Conservation (phyloP, 1,284 basidiomycete genomes). For the Apiotrichum veenhuisii region DNA sequence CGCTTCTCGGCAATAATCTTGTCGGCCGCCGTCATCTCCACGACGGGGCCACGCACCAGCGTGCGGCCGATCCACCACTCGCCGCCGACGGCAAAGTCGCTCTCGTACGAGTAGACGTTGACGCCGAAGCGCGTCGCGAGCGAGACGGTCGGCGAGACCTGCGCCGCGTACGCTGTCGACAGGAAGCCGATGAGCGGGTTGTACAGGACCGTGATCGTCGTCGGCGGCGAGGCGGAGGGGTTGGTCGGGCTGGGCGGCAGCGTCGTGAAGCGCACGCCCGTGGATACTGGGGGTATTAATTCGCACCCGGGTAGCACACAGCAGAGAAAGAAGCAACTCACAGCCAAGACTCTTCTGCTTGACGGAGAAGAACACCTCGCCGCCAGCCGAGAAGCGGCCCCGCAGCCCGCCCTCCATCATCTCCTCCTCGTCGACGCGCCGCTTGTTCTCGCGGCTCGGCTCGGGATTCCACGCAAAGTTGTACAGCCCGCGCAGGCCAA, state of each 20-base stretch:
- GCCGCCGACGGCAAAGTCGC: slow-evolving; percentile 89
- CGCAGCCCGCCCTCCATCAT: slow-evolving; percentile 82
- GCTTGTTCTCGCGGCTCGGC: slow-evolving; percentile 43
- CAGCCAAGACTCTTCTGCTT: slow-evolving; percentile 90
- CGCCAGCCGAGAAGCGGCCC: slow-evolving; percentile 85
- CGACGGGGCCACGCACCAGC: slow-evolving; percentile 7
- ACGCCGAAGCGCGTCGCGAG: slow-evolving; percentile 90
- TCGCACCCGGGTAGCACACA: not conserved
- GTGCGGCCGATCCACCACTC: slow-evolving; percentile 80
- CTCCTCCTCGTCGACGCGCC: slow-evolving; percentile 80
- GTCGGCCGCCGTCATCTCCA: slow-evolving; percentile 15
- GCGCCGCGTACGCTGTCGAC: slow-evolving; percentile 84
- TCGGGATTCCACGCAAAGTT: slow-evolving; percentile 67
- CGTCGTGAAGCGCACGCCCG: slow-evolving; percentile 79
- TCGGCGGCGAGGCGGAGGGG: slow-evolving; percentile 66
- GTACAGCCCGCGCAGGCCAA: slow-evolving; percentile 82
- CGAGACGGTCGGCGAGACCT: slow-evolving; percentile 79
- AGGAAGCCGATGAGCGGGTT: slow-evolving; percentile 97
- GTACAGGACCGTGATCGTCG: slow-evolving; percentile 87
- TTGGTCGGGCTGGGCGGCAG: slow-evolving; percentile 47
- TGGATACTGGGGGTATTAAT: slow-evolving; percentile 63
- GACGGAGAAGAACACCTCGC: slow-evolving; percentile 88
- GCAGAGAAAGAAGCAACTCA: slow-evolving; percentile 49
- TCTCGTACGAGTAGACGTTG: slow-evolving; percentile 94
- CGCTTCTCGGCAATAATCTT: slow-evolving; percentile 9